phyloP scores from a whole-genome alignment of 352 stramenopile genomes.

The Lagenidium sp. region DNA sequence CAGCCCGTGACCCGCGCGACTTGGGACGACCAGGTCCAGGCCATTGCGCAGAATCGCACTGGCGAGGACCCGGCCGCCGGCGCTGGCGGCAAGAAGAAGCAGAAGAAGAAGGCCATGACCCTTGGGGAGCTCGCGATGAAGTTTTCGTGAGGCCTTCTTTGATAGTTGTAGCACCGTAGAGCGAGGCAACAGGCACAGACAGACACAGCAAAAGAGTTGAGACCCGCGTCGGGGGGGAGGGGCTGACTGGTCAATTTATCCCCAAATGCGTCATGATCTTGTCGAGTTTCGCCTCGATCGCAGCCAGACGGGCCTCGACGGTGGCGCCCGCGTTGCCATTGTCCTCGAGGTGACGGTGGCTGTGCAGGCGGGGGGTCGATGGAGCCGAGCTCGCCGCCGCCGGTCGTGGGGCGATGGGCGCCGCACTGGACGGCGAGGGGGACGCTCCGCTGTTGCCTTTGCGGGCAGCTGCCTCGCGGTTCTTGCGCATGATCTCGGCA shows the following conservation, averaged over 20 bases:
- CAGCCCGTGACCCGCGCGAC: constrained; percentile 71
- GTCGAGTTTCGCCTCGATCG: constrained; percentile 84
- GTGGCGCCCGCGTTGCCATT: constrained; percentile 2
- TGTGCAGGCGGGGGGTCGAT: constrained; percentile 31
- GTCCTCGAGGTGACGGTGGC: constrained; percentile 5
- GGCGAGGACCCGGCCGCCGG: neutral
- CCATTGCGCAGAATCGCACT: constrained; percentile 54
- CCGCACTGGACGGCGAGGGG: constrained; percentile 1
- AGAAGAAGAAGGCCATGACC: constrained; percentile 82
- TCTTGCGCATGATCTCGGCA: constrained; percentile 87
- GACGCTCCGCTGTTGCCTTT: constrained; percentile 17
- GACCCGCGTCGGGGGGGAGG: too few relatives aligned
- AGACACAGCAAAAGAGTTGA: too few relatives aligned
- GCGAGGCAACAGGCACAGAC: too few relatives aligned
- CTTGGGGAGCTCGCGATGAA: constrained; percentile 76
- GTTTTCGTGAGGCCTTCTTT: constrained; percentile 33
- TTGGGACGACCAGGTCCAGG: constrained; percentile 70
- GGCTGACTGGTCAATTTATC: constrained; percentile 14
- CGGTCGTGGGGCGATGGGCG: neutral
- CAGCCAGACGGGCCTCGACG: constrained; percentile 51
- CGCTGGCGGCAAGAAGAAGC: constrained; percentile 49
- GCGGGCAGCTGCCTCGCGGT: constrained; percentile 72
- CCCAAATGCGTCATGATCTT: constrained; percentile 85
- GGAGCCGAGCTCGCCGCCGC: constrained; percentile 27
- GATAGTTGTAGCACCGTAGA: neutral